Conservation (phyloP, 2,329 filamentous ascomycete genomes). For the Thelonectria blattea region DNA sequence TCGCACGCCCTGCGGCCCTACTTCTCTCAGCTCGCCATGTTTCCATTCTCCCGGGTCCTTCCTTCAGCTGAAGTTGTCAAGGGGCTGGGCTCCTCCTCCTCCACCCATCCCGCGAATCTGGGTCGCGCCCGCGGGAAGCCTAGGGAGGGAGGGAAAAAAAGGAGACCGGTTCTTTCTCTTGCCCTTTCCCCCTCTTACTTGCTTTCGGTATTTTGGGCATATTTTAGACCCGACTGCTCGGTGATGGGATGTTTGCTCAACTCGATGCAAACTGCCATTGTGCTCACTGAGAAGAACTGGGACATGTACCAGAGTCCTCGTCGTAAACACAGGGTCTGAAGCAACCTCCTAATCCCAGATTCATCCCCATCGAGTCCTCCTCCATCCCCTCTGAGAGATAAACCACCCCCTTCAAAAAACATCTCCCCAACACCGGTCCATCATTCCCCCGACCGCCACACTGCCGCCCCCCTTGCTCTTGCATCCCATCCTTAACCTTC, state of each 20-base stretch:
- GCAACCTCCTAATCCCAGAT: background rate
- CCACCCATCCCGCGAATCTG: slow-evolving; percentile 15
- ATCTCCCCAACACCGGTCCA: background rate
- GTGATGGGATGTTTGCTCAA: background rate
- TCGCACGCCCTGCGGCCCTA: slow-evolving; percentile 4
- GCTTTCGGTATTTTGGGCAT: background rate
- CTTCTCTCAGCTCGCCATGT: slow-evolving; percentile 16
- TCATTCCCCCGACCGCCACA: background rate
- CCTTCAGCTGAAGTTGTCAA: slow-evolving; percentile 16
- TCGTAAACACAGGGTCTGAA: background rate
- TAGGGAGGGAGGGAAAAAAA: background rate
- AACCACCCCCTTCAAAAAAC: background rate
- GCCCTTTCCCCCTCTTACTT: background rate
- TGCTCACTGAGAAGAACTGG: background rate
- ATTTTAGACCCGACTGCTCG: background rate
- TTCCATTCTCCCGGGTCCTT: slow-evolving; percentile 1
- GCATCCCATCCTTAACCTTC: background rate
- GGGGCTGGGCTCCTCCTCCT: background rate
- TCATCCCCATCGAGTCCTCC: background rate
- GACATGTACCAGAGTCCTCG: too few species aligned
- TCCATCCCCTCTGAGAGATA: too few species aligned
- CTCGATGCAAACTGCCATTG: background rate
- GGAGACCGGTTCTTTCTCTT: background rate
- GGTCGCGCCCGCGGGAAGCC: slow-evolving; percentile 7
- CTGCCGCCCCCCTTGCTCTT: background rate